A percentile compares a stretch with the other conserved stretches of the same genome.
Conservation (phyloP, 306 rosid genomes). For the Ochetophila trinervis region DNA sequence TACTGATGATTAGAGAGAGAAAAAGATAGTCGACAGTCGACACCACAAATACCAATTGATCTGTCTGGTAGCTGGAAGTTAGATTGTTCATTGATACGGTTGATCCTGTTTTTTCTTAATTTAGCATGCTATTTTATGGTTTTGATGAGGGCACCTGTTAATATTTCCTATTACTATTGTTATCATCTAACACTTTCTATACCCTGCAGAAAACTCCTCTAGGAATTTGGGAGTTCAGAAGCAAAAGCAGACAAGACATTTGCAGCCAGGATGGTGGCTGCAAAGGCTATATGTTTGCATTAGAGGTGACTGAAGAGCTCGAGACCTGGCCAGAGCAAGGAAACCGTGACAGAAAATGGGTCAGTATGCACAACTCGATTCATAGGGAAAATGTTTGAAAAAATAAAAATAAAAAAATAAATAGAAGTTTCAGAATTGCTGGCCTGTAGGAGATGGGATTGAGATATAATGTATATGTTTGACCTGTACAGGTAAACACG, state of each 20-base stretch:
- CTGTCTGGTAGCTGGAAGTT: too few species aligned
- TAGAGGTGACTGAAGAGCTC: constrained; percentile 79
- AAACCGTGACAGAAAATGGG: constrained; percentile 70
- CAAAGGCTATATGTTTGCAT: constrained; percentile 83
- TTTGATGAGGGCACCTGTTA: too few species aligned
- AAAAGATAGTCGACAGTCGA: too few species aligned
- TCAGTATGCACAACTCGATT: constrained; percentile 15
- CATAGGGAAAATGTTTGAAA: neutral
- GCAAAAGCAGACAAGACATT: constrained; percentile 66
- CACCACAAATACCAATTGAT: too few species aligned
- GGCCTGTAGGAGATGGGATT: neutral
- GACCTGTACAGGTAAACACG: constrained; percentile 43
- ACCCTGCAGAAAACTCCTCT: constrained; percentile 57
- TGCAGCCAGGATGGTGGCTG: constrained; percentile 67
- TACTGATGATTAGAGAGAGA: too few species aligned
- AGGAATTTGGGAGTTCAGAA: constrained; percentile 86
- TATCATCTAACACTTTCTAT: neutral
- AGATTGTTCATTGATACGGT: too few species aligned
- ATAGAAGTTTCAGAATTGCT: neutral
- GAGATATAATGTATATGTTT: neutral
- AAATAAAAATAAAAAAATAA: too few species aligned
- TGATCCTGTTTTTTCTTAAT: too few species aligned
- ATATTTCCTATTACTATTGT: too few species aligned
- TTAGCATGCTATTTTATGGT: too few species aligned
- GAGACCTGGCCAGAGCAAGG: constrained; percentile 75